Evolutionary conservation across 1,284 basidiomycete genomes (phyloP).

Genomic region (Ganoderma leucocontextum): DNA sequence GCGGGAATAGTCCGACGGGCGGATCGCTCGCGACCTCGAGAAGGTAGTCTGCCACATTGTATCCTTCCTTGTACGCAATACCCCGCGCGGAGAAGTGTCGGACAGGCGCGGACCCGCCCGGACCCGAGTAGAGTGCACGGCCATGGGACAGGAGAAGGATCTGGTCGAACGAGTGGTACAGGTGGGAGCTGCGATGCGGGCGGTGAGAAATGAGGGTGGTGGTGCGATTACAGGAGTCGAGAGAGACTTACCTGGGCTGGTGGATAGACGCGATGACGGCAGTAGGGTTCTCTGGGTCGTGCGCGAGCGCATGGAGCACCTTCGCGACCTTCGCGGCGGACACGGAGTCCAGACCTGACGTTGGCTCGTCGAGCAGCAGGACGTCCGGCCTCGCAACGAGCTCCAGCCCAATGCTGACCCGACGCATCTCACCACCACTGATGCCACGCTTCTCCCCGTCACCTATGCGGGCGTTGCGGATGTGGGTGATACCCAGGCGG

Average conservation of each 20-base stretch:
- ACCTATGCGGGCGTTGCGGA: conserved; percentile 83
- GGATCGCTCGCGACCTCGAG: conserved; percentile 84
- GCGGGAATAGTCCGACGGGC: conserved; percentile 52
- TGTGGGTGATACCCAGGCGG: conserved; percentile 76
- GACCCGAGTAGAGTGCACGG: conserved; percentile 82
- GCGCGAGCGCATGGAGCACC: conserved; percentile 78
- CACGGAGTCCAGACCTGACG: conserved; percentile 85
- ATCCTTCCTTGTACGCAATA: conserved; percentile 66
- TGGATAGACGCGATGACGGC: conserved; percentile 90
- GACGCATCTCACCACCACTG: conserved; percentile 86
- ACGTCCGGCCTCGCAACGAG: conserved; percentile 84
- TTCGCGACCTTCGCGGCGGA: conserved; percentile 83
- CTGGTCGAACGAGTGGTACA: conserved; percentile 87
- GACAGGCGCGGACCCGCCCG: conserved; percentile 71
- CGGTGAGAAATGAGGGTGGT: not conserved
- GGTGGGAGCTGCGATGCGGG: conserved; percentile 63
- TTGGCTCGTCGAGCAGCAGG: conserved; percentile 86
- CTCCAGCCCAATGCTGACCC: conserved; percentile 87
- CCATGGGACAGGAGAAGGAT: conserved; percentile 83
- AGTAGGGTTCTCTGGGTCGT: conserved; percentile 71
- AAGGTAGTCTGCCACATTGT: conserved; percentile 91
- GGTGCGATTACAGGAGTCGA: not conserved
- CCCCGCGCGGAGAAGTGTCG: conserved; percentile 66
- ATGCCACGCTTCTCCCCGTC: conserved; percentile 83
- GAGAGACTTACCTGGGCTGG: conserved; percentile 71